These are phyloP conservation scores for Aspergillus saccharolyticus DNA, from an alignment of 495 filamentous ascomycete species.

Conservation along the genomic window DNA sequence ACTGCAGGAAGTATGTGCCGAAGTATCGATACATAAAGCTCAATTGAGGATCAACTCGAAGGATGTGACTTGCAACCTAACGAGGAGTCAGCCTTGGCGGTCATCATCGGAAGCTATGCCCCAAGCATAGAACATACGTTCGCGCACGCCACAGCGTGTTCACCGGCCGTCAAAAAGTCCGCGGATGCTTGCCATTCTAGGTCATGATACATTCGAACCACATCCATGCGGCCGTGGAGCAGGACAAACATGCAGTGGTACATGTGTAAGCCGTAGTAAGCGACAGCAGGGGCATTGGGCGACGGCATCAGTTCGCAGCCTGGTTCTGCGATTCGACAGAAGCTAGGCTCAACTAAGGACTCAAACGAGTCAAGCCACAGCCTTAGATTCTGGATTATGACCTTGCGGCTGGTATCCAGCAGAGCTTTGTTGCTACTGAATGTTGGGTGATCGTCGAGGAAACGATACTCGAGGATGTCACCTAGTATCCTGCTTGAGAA, in stretches of 20 bases:
- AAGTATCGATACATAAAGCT: background rate
- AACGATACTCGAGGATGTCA: background rate
- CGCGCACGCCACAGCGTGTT: conserved; percentile 1
- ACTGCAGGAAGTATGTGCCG: background rate
- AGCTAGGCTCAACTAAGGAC: background rate
- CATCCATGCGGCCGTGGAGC: background rate
- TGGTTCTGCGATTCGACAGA: background rate
- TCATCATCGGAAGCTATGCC: background rate
- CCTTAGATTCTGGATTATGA: background rate
- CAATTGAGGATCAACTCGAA: background rate
- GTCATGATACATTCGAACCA: conserved; percentile 2
- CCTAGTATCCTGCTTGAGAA: background rate
- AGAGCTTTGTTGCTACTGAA: background rate
- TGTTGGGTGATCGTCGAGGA: background rate
- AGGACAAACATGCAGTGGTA: conserved; percentile 3
- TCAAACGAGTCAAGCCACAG: background rate
- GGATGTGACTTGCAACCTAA: background rate
- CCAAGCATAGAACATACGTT: background rate
- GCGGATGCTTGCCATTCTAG: background rate
- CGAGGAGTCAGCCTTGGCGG: background rate
- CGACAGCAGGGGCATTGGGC: background rate
- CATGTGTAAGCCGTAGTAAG: conserved; percentile 4
- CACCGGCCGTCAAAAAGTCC: background rate
- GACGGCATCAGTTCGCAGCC: background rate
- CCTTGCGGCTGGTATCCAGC: background rate